Conservation (phyloP, 225 moss, liverwort and hornwort genomes). For the Thuidium tamariscinum region DNA sequence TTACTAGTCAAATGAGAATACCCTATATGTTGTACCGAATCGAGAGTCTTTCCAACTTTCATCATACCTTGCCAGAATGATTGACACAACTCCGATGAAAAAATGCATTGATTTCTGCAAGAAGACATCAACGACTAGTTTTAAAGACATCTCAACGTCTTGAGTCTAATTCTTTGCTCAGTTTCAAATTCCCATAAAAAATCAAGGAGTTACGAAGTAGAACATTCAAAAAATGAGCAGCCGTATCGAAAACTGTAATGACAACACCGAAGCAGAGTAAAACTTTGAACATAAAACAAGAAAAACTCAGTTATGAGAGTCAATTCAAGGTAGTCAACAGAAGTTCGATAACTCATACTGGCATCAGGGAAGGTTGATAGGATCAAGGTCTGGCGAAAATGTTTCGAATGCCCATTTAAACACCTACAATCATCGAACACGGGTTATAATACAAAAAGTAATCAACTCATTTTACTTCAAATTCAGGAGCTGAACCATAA, state of each 20-base stretch:
- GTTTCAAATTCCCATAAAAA: not conserved
- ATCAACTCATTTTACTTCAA: not conserved
- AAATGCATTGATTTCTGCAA: slow-evolving; percentile 80
- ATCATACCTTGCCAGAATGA: slow-evolving; percentile 82
- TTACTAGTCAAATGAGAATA: not conserved
- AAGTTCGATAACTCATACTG: slow-evolving; percentile 28
- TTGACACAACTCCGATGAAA: slow-evolving; percentile 77
- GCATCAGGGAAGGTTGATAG: slow-evolving; percentile 72
- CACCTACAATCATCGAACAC: slow-evolving; percentile 44
- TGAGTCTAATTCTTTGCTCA: not conserved
- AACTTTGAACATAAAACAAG: not conserved
- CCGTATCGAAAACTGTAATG: not conserved
- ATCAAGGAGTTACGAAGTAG: not conserved
- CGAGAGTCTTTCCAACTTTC: not conserved
- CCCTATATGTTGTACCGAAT: not conserved
- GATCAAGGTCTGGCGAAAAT: slow-evolving; percentile 87
- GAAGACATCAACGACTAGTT: not conserved
- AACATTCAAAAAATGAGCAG: not conserved
- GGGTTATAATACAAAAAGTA: not conserved
- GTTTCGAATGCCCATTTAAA: slow-evolving; percentile 74
- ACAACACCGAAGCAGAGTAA: not conserved
- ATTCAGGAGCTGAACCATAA: not conserved
- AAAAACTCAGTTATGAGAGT: not conserved
- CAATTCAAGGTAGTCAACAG: not conserved
- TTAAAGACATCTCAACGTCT: not conserved